Base-by-base conservation (phyloP, 2,329 filamentous ascomycete genomes). In the Emergomyces africanus region DNA sequence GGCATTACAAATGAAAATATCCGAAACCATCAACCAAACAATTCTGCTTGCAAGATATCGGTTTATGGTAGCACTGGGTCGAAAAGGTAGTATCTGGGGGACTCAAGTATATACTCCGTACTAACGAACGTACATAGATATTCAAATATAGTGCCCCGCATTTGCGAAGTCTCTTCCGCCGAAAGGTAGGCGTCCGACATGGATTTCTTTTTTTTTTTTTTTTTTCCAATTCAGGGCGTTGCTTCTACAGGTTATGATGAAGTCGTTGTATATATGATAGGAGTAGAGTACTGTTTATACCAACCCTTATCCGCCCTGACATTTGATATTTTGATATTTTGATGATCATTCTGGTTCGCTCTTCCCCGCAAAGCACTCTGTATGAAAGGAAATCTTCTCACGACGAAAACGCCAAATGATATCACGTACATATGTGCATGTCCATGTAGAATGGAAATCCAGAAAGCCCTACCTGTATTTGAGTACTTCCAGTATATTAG, bases 1-100 rank as follows among this genome's bases (percentile, higher is more conserved):
- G 56, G 56, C 56, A 57, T 57, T 57, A 57, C 20, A 23, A 44
- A 44, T 23, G 41, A n/a, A 10, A 20, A n/a, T 44, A 44, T 44
- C 41, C 41, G 4, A 3, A 30, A 30, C 30, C 6, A 30, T 6
- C 30, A 37, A 37, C 35, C 12, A 5, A 35, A 37, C 9, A 37
- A 37, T 37, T 37, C 35, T 37, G 35, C 35, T 20, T 44, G 10
- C 41, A 10, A 12, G 1, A 9, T 44, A 6, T 10, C 6, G 2
- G 35, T n/a, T 44, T 44, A 12, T 9, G 41, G 3, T 44, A 44
- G 8, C 8, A n/a, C n/a, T 44, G 41, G 41, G 20, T 44, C 10
- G 41, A 20, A 23, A n/a, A 44, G n/a, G 5, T 20, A 44, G 9
- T 30, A 30, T 30, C 6, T 44, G 20, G 20, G 1, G 20, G 10